phyloP scores from a whole-genome alignment of 78 protist genomes.

The Dictyostelium purpureum region DNA sequence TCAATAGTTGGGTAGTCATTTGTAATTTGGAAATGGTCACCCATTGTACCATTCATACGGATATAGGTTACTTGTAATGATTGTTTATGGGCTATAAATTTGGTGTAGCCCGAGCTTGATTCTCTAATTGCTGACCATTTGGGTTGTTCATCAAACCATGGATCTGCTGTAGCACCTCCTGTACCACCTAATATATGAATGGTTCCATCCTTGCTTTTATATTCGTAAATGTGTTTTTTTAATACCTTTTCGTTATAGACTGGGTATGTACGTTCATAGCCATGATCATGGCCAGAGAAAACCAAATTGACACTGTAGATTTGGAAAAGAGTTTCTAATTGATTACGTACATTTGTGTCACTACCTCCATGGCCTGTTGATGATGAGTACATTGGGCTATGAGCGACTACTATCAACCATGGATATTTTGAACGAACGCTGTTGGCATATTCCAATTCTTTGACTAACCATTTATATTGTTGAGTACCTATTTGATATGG shows the following conservation, averaged over 20 bases:
- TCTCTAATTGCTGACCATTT: conserved; percentile 49
- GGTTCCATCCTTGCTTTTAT: conserved; percentile 18
- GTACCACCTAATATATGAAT: conserved; percentile 42
- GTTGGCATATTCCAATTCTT: background rate
- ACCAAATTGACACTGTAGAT: conserved; percentile 1
- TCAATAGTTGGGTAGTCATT: background rate
- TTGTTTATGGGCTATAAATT: background rate
- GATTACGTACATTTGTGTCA: background rate
- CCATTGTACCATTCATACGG: conserved; percentile 36
- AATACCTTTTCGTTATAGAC: conserved; percentile 1
- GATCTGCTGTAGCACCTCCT: conserved; percentile 44
- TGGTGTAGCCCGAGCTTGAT: conserved; percentile 24
- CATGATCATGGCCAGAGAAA: conserved; percentile 59
- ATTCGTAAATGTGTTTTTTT: background rate
- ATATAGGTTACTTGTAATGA: background rate
- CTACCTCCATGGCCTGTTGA: conserved; percentile 60
- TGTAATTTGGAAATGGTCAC: conserved; percentile 24
- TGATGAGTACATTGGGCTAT: conserved; percentile 65
- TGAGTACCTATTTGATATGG: background rate
- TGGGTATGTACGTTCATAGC: conserved; percentile 41
- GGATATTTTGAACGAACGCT: background rate
- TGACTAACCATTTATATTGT: conserved; percentile 33
- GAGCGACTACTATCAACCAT: conserved; percentile 32
- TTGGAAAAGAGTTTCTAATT: background rate
- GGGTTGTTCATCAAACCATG: conserved; percentile 34